Evolutionary conservation across 345 rosid genomes (phyloP).

Genomic region (Durio zibethinus): DNA sequence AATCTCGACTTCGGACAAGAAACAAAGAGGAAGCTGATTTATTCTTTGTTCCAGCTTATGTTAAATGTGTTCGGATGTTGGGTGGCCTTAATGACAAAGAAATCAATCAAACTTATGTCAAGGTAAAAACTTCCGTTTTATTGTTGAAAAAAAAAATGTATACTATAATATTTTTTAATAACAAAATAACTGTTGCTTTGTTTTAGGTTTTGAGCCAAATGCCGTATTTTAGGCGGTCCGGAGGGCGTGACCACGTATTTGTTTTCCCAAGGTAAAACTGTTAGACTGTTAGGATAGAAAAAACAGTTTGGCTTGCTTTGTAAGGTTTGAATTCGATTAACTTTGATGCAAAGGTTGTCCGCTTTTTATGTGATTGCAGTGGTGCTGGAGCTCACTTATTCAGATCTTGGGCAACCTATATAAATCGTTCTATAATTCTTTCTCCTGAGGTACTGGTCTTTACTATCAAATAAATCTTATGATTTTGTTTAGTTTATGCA

Average conservation of each 20-base stretch:
- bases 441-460: conserved; percentile 68
- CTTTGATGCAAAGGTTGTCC: conserved; percentile 14
- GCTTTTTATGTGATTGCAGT: conserved; percentile 26
- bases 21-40: conserved; percentile 83
- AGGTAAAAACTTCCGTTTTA: conserved; percentile 37
- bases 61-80: conserved; percentile 80
- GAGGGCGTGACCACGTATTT: conserved; percentile 88
- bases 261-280: not conserved
- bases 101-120: conserved; percentile 78
- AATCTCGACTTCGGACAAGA: conserved; percentile 67
- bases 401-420: conserved; percentile 64
- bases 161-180: not conserved
- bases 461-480: not conserved
- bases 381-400: conserved; percentile 84
- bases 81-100: conserved; percentile 95
- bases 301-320: not conserved
- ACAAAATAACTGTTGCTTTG: not conserved
- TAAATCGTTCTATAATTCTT: conserved; percentile 75
- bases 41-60: conserved; percentile 93
- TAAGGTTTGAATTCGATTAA: not conserved
- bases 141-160: not conserved
- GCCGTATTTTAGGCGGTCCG: conserved; percentile 87
- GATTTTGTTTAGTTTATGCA: not conserved
- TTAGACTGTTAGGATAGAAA: not conserved
- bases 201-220: conserved; percentile 80